These are phyloP conservation scores for Sporothrix pseudoabietina DNA, from an alignment of 2,329 filamentous ascomycete species.

Conservation along the genomic window DNA sequence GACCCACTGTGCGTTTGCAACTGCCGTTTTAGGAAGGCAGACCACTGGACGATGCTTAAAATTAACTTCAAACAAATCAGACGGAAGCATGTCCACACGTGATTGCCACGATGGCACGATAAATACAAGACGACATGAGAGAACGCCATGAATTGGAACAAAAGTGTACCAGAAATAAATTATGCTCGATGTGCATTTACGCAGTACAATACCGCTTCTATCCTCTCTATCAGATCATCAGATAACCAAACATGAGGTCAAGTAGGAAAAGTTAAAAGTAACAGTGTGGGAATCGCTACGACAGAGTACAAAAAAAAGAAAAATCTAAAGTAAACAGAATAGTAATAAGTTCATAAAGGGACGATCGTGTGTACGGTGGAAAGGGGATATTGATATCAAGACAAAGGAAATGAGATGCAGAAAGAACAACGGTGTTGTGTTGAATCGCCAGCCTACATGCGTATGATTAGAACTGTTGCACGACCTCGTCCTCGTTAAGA, in stretches of 20 bases:
- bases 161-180: too few species aligned
- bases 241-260: not conserved
- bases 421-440: not conserved
- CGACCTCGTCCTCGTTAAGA: slow-evolving; percentile 36
- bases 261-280: not conserved
- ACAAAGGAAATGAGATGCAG: not conserved
- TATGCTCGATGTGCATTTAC: not conserved
- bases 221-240: slow-evolving; percentile 9
- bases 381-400: not conserved
- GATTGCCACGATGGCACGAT: not conserved
- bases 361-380: not conserved
- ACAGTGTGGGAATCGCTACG: slow-evolving; percentile 7
- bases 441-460: not conserved
- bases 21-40: slow-evolving; percentile 25
- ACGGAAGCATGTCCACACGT: not conserved
- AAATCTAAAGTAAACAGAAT: not conserved
- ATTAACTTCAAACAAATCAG: not conserved
- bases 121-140: not conserved
- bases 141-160: not conserved
- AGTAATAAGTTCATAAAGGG: not conserved
- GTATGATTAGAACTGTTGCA: slow-evolving; percentile 33
- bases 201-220: not conserved
- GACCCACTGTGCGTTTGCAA: slow-evolving; percentile 15
- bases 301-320: not conserved
- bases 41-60: slow-evolving; percentile 4